phyloP scores from a whole-genome alignment of 2,329 filamentous ascomycete species.

The Cladosporium colombiae region DNA sequence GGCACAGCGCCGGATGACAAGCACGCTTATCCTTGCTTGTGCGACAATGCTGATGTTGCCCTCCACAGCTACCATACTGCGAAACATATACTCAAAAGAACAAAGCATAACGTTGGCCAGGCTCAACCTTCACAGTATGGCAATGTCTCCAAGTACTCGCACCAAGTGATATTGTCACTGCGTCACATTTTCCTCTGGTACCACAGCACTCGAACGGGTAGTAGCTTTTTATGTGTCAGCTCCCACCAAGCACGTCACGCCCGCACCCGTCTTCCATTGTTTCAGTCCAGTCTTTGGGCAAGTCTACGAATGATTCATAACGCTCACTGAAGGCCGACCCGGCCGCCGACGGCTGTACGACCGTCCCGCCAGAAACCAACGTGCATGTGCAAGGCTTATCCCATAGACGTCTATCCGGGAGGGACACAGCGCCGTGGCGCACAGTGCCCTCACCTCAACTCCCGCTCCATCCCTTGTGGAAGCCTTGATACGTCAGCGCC shows the following conservation, averaged over 20 bases:
- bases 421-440: slow-evolving; percentile 13
- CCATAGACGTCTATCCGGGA: slow-evolving; percentile 3
- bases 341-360: slow-evolving; percentile 8
- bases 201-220: background rate
- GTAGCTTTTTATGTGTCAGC: background rate
- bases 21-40: slow-evolving; percentile 14
- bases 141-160: background rate
- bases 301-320: slow-evolving; percentile 3
- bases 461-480: slow-evolving; percentile 24
- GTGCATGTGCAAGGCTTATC: slow-evolving; percentile 18
- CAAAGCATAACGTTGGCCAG: slow-evolving; percentile 7
- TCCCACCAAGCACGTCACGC: slow-evolving; percentile 2
- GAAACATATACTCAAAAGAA: slow-evolving; percentile 7
- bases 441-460: background rate
- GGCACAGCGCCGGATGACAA: slow-evolving; percentile 16
- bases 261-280: slow-evolving; percentile 9
- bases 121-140: background rate
- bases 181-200: background rate
- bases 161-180: background rate
- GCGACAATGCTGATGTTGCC: background rate
- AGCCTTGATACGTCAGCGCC: slow-evolving; percentile 14
- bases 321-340: background rate
- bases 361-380: slow-evolving; percentile 17
- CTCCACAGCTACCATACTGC: background rate
- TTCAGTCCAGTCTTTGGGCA: background rate